Evolutionary conservation across 805 yeast species (phyloP).

Genomic region (Kazachstania bromeliacearum): DNA sequence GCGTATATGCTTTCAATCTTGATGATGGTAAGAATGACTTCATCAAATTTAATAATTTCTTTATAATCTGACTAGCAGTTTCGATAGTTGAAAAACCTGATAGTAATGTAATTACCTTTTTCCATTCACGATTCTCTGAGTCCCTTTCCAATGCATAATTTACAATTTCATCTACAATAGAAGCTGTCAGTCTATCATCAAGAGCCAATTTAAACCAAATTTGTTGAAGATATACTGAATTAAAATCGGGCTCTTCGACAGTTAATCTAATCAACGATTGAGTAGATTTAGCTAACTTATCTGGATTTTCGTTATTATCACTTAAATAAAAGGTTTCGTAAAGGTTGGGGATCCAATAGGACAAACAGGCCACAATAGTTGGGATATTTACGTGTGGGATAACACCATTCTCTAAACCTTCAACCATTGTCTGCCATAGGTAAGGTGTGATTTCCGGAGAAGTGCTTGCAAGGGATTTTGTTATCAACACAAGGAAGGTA

Average conservation of each 20-base stretch:
- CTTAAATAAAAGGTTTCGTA: conserved; percentile 43
- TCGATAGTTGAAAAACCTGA: conserved; percentile 57
- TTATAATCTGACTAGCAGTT: conserved; percentile 52
- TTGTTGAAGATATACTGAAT: conserved; percentile 44
- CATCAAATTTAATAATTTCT: conserved; percentile 45
- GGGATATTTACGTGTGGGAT: conserved; percentile 11
- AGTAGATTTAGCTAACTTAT: conserved; percentile 46
- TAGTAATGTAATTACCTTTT: conserved; percentile 48
- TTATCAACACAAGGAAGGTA: conserved; percentile 47
- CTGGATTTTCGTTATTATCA: conserved; percentile 47
- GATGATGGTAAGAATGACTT: conserved; percentile 37
- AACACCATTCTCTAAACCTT: conserved; percentile 16
- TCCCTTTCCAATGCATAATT: conserved; percentile 62
- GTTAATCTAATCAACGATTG: conserved; percentile 53
- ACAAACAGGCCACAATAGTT: conserved; percentile 22
- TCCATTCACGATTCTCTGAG: conserved; percentile 60
- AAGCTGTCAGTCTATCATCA: conserved; percentile 46
- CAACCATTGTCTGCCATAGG: conserved; percentile 29
- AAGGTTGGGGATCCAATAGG: conserved; percentile 68
- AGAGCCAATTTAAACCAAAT: conserved; percentile 63
- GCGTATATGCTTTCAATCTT: conserved; percentile 33
- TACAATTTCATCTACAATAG: conserved; percentile 61
- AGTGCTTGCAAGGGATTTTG: conserved; percentile 41
- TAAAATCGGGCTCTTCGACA: conserved; percentile 35
- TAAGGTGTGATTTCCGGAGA: conserved; percentile 53